A percentile compares a stretch with the other conserved stretches of the same genome.
These are phyloP conservation scores for Xerophyta viscosa DNA, from an alignment of 106 monocot species.

Conservation along the genomic window DNA sequence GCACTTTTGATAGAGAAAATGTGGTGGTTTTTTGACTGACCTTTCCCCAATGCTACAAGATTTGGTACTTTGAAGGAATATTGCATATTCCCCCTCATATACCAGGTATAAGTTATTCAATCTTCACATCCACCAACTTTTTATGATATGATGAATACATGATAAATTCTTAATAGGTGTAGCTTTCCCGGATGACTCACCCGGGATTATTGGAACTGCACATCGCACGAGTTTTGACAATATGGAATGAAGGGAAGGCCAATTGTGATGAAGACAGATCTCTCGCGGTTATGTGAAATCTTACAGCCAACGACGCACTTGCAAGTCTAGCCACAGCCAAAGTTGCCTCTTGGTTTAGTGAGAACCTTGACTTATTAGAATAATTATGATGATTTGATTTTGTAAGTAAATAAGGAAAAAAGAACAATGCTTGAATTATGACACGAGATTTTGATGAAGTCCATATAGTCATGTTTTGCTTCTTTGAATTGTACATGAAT, in stretches of 20 bases:
- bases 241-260: constrained; percentile 83
- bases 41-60: constrained; percentile 77
- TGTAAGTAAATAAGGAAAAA: too few species aligned
- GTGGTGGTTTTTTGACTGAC: constrained; percentile 85
- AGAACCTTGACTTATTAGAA: too few species aligned
- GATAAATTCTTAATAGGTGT: constrained; percentile 30
- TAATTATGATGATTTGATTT: too few species aligned
- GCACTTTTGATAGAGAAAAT: constrained; percentile 71
- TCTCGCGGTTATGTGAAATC: constrained; percentile 59
- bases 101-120: constrained; percentile 59
- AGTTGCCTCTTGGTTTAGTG: constrained; percentile 68
- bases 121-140: too few species aligned
- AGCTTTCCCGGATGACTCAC: constrained; percentile 76
- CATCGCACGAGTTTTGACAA: constrained; percentile 39
- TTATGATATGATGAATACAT: too few species aligned
- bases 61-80: constrained; percentile 94
- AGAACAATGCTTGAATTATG: too few species aligned
- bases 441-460: too few species aligned
- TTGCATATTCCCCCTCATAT: constrained; percentile 83
- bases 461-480: too few species aligned
- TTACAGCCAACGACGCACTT: constrained; percentile 67
- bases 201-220: constrained; percentile 82
- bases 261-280: constrained; percentile 36
- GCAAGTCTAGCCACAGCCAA: constrained; percentile 54
- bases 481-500: too few species aligned